Conservation (phyloP, 176 grass and related monocot species). For the Musa schizocarpa region DNA sequence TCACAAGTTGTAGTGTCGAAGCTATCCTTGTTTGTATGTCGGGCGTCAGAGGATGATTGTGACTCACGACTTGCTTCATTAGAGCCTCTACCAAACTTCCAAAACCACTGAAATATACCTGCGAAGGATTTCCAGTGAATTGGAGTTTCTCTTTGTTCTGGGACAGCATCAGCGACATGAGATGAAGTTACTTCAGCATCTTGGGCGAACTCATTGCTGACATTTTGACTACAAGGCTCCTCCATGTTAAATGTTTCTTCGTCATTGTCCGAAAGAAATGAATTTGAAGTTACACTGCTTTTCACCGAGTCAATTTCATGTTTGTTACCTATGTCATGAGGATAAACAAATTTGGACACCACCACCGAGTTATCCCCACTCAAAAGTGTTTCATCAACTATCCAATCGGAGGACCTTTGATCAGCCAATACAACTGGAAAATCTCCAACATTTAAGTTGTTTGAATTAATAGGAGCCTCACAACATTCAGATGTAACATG, state of each 20-base stretch:
- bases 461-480: constrained; percentile 18
- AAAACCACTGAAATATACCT: constrained; percentile 13
- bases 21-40: constrained; percentile 12
- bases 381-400: constrained; percentile 26
- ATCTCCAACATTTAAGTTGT: constrained; percentile 6
- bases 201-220: constrained; percentile 24
- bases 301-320: constrained; percentile 59
- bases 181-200: constrained; percentile 14
- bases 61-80: not conserved
- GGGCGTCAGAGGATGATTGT: not conserved
- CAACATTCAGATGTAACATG: constrained; percentile 25
- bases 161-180: constrained; percentile 16
- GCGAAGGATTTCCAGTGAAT: not conserved
- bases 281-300: constrained; percentile 65
- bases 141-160: constrained; percentile 1
- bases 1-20: not conserved
- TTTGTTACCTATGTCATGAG: constrained; percentile 4
- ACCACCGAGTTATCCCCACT: constrained; percentile 50
- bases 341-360: constrained; percentile 29
- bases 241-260: constrained; percentile 34
- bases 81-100: constrained; percentile 4
- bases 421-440: constrained; percentile 16
- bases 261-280: constrained; percentile 42
- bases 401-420: constrained; percentile 17
- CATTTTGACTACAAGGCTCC: constrained; percentile 26